Base-by-base conservation (phyloP, 345 rosid species). In the Schrenkiella parvula region DNA sequence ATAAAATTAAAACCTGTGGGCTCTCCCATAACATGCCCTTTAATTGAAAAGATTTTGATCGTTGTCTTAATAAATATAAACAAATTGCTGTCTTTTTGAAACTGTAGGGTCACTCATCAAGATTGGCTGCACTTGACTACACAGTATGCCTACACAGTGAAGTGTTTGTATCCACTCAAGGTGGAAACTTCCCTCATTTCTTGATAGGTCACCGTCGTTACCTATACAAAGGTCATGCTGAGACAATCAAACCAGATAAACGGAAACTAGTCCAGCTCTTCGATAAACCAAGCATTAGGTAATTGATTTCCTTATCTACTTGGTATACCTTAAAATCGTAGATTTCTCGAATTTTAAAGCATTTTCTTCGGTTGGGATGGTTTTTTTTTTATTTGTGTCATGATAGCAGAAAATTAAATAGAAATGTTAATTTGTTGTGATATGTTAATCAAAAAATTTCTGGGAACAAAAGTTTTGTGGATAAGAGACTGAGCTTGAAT, bases 101-200 rank as follows among this genome's bases (percentile, higher is more conserved):
- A 71, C 66, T 85, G 85, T 52, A 95, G 96, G 96, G 95, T 7
- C 90, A 88, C 77, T 89, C 72, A 7, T 95, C 97, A 62, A 86
- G 97, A 84, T 83, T 95, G 79, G 99, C 99, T 64, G 99, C 96
- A 26, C 91, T 93, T 31, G 97, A 93, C 60, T 91, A 91, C 69
- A 88, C 93, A 7, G 88, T 95, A 77, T 91, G 99, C 80, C 89
- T 95, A 79, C 89, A 88, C 76, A 95, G 97, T 48, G 95, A 89
- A 82, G 99, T 87, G 58, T 91, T 93, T 80, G 93, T 89, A 80
- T 89, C 97, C 8, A 91, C 99, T 18, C 99, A 91, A 87, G 99
- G 99, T 62, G 99, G 99, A 67, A 95, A 95, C 62, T 95, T 89
- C 70, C 99, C 99, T 10, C 98, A 91, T 80, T 93, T 93, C 85